Evolutionary conservation across 192 early-diverging fungal species (phyloP), one percentile per base, ranked within the genome.

Genomic region (Backusella macrospora): DNA sequence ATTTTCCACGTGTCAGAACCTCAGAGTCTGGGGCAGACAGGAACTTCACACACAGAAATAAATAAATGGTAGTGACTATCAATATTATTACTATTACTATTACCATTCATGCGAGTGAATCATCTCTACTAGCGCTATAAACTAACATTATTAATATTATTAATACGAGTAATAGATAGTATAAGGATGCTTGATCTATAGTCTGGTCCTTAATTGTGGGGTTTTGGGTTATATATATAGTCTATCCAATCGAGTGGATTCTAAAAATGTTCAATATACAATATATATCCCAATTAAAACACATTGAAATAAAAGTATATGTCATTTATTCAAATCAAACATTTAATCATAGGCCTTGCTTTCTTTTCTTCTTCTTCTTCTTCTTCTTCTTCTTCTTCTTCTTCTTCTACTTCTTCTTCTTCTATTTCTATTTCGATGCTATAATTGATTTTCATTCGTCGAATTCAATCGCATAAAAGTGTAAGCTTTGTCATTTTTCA

Each of bases 1-100:
- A 55, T 26, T 55, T 55, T 55, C 52, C 52, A 55, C 52, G 52
- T 55, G 52, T 55, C 21, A 55, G 23, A 23, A 21, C 21, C 49
- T 18, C 49, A 55, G 23, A 55, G 18, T 23, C 18, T 55, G 49
- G 49, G 49, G 49, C 49, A 21, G 23, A 55, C 23, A 16, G 49
- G 18, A 55, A 55, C 49, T 55, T 55, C 16, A 55, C 49, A 55
- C 49, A 55, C 7, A n/a, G 21, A 26, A 55, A 26, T 12, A 21
- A 26, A 23, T 8, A 55, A 55, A 55, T 34, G 29, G 29, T 43
- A 43, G 10, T 43, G 10, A 43, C 10, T 43, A 43, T 43, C n/a
- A n/a, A n/a, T 9, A 43, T 43, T 9, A 43, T 43, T 9, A 43
- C 6, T 34, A 34, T 34, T 34, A n/a, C n/a, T n/a, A 7, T 42